These are phyloP conservation scores for Helminthosporium solani DNA, from an alignment of 2,329 filamentous ascomycete genomes.

Conservation along the genomic window DNA sequence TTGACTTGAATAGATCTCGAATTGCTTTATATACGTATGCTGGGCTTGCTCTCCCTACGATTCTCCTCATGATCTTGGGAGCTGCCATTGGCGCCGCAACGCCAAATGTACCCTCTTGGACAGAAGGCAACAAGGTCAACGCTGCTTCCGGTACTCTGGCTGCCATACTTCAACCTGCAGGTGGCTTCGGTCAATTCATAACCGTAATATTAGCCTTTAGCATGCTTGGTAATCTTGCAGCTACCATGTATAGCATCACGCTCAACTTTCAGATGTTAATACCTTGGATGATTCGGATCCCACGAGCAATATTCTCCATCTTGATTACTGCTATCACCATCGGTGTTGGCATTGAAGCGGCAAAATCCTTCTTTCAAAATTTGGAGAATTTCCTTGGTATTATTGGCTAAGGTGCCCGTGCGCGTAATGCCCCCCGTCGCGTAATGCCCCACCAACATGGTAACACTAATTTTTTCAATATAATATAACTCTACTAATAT, in stretches of 20 bases:
- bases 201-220: slow-evolving; percentile 57
- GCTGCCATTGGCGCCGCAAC: slow-evolving; percentile 65
- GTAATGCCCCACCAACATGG: too few relatives aligned
- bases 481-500: too few relatives aligned
- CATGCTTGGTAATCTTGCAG: slow-evolving; percentile 60
- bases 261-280: slow-evolving; percentile 65
- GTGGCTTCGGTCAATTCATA: slow-evolving; percentile 64
- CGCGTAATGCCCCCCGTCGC: too few relatives aligned
- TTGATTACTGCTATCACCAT: too few relatives aligned
- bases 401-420: too few relatives aligned
- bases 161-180: slow-evolving; percentile 59
- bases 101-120: slow-evolving; percentile 55
- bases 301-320: slow-evolving; percentile 59
- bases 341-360: slow-evolving; percentile 58
- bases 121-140: slow-evolving; percentile 54
- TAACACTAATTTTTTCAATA: too few relatives aligned
- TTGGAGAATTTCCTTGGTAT: slow-evolving; percentile 46
- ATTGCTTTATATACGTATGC: slow-evolving; percentile 60
- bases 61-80: slow-evolving; percentile 63
- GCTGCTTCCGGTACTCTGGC: slow-evolving; percentile 60
- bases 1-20: slow-evolving; percentile 19
- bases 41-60: slow-evolving; percentile 57
- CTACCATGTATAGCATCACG: slow-evolving; percentile 62
- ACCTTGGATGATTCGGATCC: slow-evolving; percentile 57
- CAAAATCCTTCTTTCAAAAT: slow-evolving; percentile 58